phyloP scores from a whole-genome alignment of 441 rosid species.

The Gossypium gossypioides region DNA sequence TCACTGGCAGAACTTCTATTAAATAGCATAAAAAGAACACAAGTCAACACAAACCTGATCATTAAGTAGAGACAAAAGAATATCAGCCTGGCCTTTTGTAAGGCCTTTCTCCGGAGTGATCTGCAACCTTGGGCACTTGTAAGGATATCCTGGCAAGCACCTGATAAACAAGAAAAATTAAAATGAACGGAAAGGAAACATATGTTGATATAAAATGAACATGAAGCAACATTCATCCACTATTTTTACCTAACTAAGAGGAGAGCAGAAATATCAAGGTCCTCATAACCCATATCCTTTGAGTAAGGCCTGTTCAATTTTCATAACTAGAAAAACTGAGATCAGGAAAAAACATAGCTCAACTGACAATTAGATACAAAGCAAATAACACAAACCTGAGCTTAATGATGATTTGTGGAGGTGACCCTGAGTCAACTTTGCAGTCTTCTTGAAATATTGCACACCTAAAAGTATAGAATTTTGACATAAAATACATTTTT shows the following conservation, averaged over 20 bases:
- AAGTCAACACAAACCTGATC: constrained; percentile 54
- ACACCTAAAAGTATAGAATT: constrained; percentile 33
- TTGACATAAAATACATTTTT: not conserved
- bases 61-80: constrained; percentile 66
- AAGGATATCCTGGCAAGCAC: constrained; percentile 93
- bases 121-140: constrained; percentile 81
- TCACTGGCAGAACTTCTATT: not conserved
- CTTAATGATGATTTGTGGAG: constrained; percentile 59
- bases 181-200: not conserved
- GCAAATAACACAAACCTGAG: constrained; percentile 47
- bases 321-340: constrained; percentile 16
- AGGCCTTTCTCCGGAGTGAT: constrained; percentile 77
- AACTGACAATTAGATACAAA: constrained; percentile 3
- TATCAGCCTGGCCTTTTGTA: constrained; percentile 56
- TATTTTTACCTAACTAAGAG: constrained; percentile 57
- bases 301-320: constrained; percentile 74
- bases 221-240: not conserved
- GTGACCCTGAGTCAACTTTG: constrained; percentile 46
- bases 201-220: not conserved
- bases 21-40: not conserved
- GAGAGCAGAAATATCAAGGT: constrained; percentile 69
- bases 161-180: constrained; percentile 27
- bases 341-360: constrained; percentile 9
- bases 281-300: constrained; percentile 83
- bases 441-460: constrained; percentile 94